These are phyloP conservation scores for Leucoagaricus sp. DNA, from an alignment of 1,284 basidiomycete species.

Conservation along the genomic window DNA sequence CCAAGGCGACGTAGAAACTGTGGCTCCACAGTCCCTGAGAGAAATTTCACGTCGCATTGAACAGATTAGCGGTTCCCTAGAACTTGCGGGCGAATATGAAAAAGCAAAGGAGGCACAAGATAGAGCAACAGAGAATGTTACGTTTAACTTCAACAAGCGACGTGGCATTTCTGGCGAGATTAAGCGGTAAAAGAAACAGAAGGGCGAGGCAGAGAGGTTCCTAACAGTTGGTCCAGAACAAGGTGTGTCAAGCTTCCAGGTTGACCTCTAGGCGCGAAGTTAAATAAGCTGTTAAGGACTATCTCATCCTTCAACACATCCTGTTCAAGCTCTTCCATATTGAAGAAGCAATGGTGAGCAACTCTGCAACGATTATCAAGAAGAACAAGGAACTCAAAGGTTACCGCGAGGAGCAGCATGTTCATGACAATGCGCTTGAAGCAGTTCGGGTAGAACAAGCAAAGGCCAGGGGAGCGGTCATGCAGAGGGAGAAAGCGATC, in stretches of 20 bases:
- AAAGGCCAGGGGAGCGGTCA: constrained; percentile 69
- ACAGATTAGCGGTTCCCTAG: constrained; percentile 93
- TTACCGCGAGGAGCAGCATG: constrained; percentile 68
- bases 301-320: constrained; percentile 78
- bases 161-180: constrained; percentile 94
- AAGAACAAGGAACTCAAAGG: constrained; percentile 72
- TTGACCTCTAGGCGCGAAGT: background rate
- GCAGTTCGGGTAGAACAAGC: constrained; percentile 80
- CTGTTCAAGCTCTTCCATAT: constrained; percentile 94
- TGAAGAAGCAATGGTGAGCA: constrained; percentile 75
- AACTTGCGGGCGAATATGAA: constrained; percentile 89
- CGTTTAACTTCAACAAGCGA: constrained; percentile 92
- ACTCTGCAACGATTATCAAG: constrained; percentile 68
- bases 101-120: constrained; percentile 86
- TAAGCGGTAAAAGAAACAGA: constrained; percentile 97
- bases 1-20: constrained; percentile 98
- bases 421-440: constrained; percentile 74
- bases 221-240: constrained; percentile 75
- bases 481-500: constrained; percentile 75
- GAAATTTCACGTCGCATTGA: constrained; percentile 92
- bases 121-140: constrained; percentile 90
- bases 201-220: constrained; percentile 90
- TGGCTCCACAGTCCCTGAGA: constrained; percentile 92
- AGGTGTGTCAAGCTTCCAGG: constrained; percentile 41
- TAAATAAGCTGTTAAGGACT: constrained; percentile 55